phyloP scores from a whole-genome alignment of 2,329 filamentous ascomycete genomes.

The Decorospora gaudefroyi region DNA sequence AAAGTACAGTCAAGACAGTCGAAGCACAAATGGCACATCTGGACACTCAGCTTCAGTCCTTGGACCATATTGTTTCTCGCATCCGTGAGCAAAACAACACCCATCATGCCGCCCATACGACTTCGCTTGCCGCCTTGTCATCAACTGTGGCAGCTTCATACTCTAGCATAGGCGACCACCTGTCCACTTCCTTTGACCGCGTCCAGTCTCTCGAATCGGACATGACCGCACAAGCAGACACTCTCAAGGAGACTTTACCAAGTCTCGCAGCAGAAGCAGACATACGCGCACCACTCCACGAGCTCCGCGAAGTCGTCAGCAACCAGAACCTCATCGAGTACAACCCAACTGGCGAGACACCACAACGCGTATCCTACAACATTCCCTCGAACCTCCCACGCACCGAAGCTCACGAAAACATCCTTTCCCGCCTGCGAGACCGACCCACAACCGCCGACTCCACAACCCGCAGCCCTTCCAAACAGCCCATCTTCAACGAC shows the following conservation, averaged over 20 bases:
- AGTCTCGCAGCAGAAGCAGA: conserved; percentile 60
- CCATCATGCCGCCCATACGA: conserved; percentile 71
- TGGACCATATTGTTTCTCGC: conserved; percentile 87
- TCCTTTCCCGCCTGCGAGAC: conserved; percentile 57
- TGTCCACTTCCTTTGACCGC: conserved; percentile 69
- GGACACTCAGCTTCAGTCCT: conserved; percentile 81
- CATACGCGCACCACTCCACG: conserved; percentile 69
- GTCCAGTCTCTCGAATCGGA: conserved; percentile 71
- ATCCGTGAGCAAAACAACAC: conserved; percentile 78
- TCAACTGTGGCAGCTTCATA: conserved; percentile 74
- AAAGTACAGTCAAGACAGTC: conserved; percentile 86
- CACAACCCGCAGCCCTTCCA: conserved; percentile 50
- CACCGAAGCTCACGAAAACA: conserved; percentile 66
- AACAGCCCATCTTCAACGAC: conserved; percentile 60
- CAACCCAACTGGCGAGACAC: conserved; percentile 80
- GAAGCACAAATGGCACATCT: conserved; percentile 87
- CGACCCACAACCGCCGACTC: conserved; percentile 37
- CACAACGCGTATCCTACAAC: conserved; percentile 77
- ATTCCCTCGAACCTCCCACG: conserved; percentile 79
- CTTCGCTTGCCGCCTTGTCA: conserved; percentile 69
- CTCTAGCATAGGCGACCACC: conserved; percentile 69
- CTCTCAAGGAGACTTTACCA: conserved; percentile 64
- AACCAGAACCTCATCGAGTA: conserved; percentile 75
- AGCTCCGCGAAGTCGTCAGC: conserved; percentile 71
- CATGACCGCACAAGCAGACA: conserved; percentile 64